Evolutionary conservation across 352 stramenopile species (phyloP), one percentile per base, ranked within the genome.

Genomic region (Globisporangium middletonii): DNA sequence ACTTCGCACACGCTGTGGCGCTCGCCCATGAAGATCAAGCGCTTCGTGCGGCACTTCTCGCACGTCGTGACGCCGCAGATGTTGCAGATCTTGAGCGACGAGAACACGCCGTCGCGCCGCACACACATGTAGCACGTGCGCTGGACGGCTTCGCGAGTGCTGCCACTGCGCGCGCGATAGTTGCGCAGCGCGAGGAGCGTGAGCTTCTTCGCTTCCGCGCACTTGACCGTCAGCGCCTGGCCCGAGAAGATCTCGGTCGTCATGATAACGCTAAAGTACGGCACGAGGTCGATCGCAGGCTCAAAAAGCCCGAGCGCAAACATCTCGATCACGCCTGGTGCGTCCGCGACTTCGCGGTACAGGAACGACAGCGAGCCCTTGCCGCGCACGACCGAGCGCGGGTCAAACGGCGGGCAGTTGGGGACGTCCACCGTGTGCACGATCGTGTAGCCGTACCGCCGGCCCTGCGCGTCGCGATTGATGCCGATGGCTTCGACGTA

Each of bases 131-230:
- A 57, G 35, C 67, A 73, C 13, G 35, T 41, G 37, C 23, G 42
- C 42, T 50, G 18, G 15, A 57, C 7, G 0, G 50, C n/a, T 15
- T 57, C 38, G 19, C 30, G 38, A 7, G 38, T 33, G 41, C 41
- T 26, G n/a, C 53, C 43, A 4, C n/a, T 27, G 4, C 43, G 43
- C 43, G 4, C 1, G 2, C 23, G 44, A 33, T 50, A 53, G 50
- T 63, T 63, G 33, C 43, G 50, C 33, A 58, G 57, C 13, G 73
- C 57, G 13, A 86, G 46, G 19, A 81, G 59, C 48, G 73, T 86
- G 18, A 85, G 57, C 51, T 79, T 83, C 66, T 85, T 85, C 52
- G 75, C 75, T 42, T 83, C 68, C 0, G 75, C 72, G 26, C 71
- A 82, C 2, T 59, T 53, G 9, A 83, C 74, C 3, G 65, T 72